Evolutionary conservation across 257 asterid genomes (phyloP).

Genomic region (Lycium barbarum): DNA sequence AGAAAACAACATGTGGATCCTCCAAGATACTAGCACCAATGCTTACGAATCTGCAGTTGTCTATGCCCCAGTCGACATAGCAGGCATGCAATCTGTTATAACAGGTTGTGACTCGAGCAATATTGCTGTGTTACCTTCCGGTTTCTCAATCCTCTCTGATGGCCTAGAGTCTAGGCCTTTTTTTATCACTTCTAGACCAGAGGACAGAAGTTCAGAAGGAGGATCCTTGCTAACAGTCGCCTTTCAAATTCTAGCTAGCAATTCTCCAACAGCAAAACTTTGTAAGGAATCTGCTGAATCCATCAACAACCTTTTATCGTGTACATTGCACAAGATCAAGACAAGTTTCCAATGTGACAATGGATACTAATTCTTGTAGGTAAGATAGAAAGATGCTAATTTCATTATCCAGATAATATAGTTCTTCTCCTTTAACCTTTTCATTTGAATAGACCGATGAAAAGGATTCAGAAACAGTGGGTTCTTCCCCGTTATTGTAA

Average conservation of each 20-base stretch:
- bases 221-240: slow-evolving; percentile 76
- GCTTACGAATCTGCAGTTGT: slow-evolving; percentile 68
- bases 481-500: slow-evolving; percentile 8
- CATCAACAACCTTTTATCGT: slow-evolving; percentile 61
- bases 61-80: slow-evolving; percentile 76
- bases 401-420: slow-evolving; percentile 12
- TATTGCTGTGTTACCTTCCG: slow-evolving; percentile 69
- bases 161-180: slow-evolving; percentile 72
- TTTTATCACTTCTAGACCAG: slow-evolving; percentile 65
- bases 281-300: slow-evolving; percentile 67
- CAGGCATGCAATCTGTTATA: slow-evolving; percentile 73
- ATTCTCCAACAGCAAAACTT: slow-evolving; percentile 55
- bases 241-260: slow-evolving; percentile 69
- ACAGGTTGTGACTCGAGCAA: slow-evolving; percentile 84
- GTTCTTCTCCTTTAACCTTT: slow-evolving; percentile 18
- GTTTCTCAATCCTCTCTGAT: slow-evolving; percentile 80
- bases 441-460: not conserved
- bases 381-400: slow-evolving; percentile 18
- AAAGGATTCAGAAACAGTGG: slow-evolving; percentile 6
- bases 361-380: slow-evolving; percentile 34
- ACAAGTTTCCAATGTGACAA: slow-evolving; percentile 75
- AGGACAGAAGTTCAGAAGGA: slow-evolving; percentile 74
- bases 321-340: slow-evolving; percentile 72
- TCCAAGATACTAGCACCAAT: slow-evolving; percentile 77
- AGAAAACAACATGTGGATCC: slow-evolving; percentile 60